Base-by-base conservation (phyloP, 768 basidiomycete species). In the Tricholoma matsutake region DNA sequence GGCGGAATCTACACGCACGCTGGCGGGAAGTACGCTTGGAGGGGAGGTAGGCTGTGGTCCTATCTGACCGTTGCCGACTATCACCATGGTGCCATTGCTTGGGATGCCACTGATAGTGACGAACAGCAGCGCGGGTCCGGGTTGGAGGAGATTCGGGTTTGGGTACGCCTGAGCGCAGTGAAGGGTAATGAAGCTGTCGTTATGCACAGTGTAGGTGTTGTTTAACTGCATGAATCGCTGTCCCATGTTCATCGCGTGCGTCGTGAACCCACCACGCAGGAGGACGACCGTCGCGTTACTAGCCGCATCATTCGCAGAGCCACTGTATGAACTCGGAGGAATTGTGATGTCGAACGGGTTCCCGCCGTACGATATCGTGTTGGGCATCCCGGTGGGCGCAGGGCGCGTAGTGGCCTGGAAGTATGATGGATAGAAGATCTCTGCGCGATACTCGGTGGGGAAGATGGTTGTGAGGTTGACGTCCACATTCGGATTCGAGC, bases 401-500 rank as follows among this genome's bases (percentile, higher is more conserved):
- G 96, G 96, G 10, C 94, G 88, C 0, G 78, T 78, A 49, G 74
- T 68, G 10, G 88, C 82, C 41, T 83, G 78, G 78, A 89, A 98
- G 77, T 96, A 99, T 10, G 86, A 81, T 0, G 96, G 96, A 77
- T 95, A 98, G 80, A 95, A 99, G 41, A 88, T 82, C 71, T 96
- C 94, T 1, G 89, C 87, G 32, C 84, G 78, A 68, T 95, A 96
- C 28, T 87, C 85, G 1, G 94, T 94, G 1, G 89, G 87, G 79
- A 79, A 94, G 35, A 79, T 39, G 9, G 83, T 81, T n/a, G 76
- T 72, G 34, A 76, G 62, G 67, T 89, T 87, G 62, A 89, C 88
- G 67, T 98, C 95, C 34, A 90, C 79, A 69, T 96, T 96, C 1
- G 96, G 95, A 76, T 98, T 98, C 32, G 92, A 94, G 6, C 96